Percentiles rank a stretch among this genome's conserved stretches.
These are phyloP conservation scores for Neocucurbitaria cava DNA, from an alignment of 2,329 filamentous ascomycete genomes.

Conservation along the genomic window DNA sequence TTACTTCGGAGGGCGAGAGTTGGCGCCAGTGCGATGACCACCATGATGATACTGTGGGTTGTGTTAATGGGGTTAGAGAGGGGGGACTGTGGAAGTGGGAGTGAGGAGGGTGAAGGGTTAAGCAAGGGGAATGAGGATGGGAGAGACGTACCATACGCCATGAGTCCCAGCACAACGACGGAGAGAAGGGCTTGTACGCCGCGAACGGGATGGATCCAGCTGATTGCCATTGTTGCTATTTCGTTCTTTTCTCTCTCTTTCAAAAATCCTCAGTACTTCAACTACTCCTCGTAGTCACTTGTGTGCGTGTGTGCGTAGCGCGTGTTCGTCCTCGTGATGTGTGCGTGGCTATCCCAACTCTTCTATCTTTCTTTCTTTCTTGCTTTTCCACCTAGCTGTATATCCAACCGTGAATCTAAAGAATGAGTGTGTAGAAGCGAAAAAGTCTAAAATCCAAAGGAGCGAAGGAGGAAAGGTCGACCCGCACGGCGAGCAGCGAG, in stretches of 20 bases:
- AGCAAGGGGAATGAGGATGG: neutral
- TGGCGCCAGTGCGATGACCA: conserved; percentile 61
- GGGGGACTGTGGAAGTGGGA: too few relatives aligned
- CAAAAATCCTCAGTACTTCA: neutral
- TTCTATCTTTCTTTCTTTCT: too few relatives aligned
- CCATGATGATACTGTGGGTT: conserved; percentile 61
- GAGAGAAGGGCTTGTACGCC: conserved; percentile 71
- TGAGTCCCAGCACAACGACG: conserved; percentile 77
- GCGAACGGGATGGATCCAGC: conserved; percentile 69
- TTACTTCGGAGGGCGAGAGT: conserved; percentile 64
- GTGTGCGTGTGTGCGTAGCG: neutral
- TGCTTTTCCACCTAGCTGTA: too few relatives aligned
- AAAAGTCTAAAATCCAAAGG: neutral
- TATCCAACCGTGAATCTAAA: too few relatives aligned
- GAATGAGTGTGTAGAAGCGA: neutral
- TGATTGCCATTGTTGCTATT: conserved; percentile 56
- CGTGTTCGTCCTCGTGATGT: neutral
- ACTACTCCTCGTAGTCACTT: neutral
- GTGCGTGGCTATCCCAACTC: too few relatives aligned
- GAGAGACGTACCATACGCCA: conserved; percentile 68
- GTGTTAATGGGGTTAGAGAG: neutral
- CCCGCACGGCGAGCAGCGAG: neutral
- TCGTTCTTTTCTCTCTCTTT: neutral
- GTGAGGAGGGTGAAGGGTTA: too few relatives aligned
- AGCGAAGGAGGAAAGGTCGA: neutral